Conservation (phyloP, 2,329 filamentous ascomycete species). For the Botryotinia globosa region DNA sequence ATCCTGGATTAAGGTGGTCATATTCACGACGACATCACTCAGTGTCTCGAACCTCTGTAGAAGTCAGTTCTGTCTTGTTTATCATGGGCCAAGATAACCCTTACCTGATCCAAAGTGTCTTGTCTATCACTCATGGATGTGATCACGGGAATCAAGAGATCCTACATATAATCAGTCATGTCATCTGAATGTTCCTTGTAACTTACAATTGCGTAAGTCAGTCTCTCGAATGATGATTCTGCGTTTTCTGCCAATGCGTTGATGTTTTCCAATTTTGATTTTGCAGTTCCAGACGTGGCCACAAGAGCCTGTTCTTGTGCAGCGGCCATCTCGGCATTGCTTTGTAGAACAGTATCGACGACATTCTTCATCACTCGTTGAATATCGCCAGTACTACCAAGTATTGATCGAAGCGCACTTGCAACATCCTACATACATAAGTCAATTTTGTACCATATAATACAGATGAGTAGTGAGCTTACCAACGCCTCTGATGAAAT, state of each 20-base stretch:
- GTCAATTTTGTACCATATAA: not conserved
- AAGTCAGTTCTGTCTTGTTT: not conserved
- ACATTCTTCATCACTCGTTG: slow-evolving; percentile 25
- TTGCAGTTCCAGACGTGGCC: slow-evolving; percentile 26
- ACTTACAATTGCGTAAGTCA: slow-evolving; percentile 30
- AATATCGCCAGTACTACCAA: slow-evolving; percentile 24
- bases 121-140: slow-evolving; percentile 29
- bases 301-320: slow-evolving; percentile 33
- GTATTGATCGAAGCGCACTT: slow-evolving; percentile 14
- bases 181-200: slow-evolving; percentile 1
- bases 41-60: slow-evolving; percentile 30
- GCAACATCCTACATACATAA: not conserved
- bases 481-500: slow-evolving; percentile 27
- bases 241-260: slow-evolving; percentile 29
- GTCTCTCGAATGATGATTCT: slow-evolving; percentile 24
- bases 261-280: slow-evolving; percentile 27
- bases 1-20: slow-evolving; percentile 30
- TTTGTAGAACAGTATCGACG: slow-evolving; percentile 25
- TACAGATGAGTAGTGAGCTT: not conserved
- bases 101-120: slow-evolving; percentile 31
- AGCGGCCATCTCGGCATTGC: slow-evolving; percentile 35
- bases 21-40: slow-evolving; percentile 28
- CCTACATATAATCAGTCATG: slow-evolving; percentile 20
- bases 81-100: not conserved
- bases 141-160: slow-evolving; percentile 28